Percentiles rank a stretch among this genome's conserved stretches.
Conservation (phyloP, 164 flowering plant genomes). For the Cinnamomum micranthum region DNA sequence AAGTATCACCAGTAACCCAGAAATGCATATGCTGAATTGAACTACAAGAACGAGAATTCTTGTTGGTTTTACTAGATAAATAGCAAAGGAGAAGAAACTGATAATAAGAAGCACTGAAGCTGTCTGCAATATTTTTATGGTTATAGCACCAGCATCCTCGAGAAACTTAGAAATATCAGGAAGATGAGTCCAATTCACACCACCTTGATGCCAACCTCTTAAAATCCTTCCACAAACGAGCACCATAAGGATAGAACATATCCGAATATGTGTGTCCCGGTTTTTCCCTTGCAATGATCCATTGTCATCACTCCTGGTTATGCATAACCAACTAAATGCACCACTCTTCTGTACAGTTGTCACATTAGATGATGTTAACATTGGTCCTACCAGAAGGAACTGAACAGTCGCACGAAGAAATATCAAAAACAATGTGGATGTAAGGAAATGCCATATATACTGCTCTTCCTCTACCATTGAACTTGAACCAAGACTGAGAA, state of each 20-base stretch:
- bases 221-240: constrained; percentile 74
- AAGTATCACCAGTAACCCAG: constrained; percentile 50
- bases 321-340: background rate
- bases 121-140: constrained; percentile 41
- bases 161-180: constrained; percentile 94
- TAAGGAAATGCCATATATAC: constrained; percentile 80
- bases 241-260: constrained; percentile 38
- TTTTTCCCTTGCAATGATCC: background rate
- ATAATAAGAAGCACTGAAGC: constrained; percentile 41
- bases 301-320: background rate
- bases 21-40: constrained; percentile 30
- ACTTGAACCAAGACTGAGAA: constrained; percentile 82
- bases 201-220: constrained; percentile 99
- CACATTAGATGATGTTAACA: constrained; percentile 8
- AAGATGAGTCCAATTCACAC: constrained; percentile 92
- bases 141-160: constrained; percentile 44
- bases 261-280: constrained; percentile 8
- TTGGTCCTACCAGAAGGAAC: constrained; percentile 16
- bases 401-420: constrained; percentile 53
- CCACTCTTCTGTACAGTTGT: constrained; percentile 17
- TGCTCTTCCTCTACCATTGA: constrained; percentile 99
- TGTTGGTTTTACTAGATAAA: constrained; percentile 27
- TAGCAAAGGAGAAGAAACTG: constrained; percentile 31
- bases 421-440: constrained; percentile 60
- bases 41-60: constrained; percentile 25